Evolutionary conservation across 306 rosid species (phyloP), one percentile per base, ranked within the genome.

Genomic region (Arachis hypogaea): DNA sequence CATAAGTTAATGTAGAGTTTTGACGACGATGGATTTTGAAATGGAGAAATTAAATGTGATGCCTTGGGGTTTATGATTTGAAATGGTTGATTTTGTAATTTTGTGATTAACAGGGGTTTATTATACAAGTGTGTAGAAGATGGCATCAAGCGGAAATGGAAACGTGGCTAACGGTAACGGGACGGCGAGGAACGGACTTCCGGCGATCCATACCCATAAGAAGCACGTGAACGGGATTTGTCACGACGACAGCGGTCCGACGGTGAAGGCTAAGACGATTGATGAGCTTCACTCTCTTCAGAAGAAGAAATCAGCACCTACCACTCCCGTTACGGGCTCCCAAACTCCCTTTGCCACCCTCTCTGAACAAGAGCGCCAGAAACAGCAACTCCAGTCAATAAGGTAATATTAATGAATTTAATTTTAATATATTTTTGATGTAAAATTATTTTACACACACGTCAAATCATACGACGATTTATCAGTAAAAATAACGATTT

Each of bases 231-330:
- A 65, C 57, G 85, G 11, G 61, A 63, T 91, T 16, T 91, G 96
- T 74, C 96, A 89, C 73, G 96, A 93, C 7, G 97, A 89, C 80
- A 89, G 94, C 67, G 82, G 49, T 18, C 76, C 90, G 0, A 75
- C 98, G 0, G 90, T 93, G 65, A 93, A 78, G 58, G 98, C 92
- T 46, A 74, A 88, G 29, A 91, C 97, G 3, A 78, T 93, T 5
- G 96, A 91, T 7, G 97, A 93, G 80, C 92, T 93, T 59, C 98
- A 91, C 65, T 89, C 91, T 28, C 78, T 93, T 12, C 98, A 93
- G 87, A 82, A 43, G 85, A 93, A 93, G 76, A 91, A 16, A 66
- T 82, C 98, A 0, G 81, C 89, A 7, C 98, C 98, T 5, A 69
- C 78, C 65, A 93, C 98, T 7, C 98, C 98, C 55, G 72, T 74